Evolutionary conservation across 306 rosid genomes (phyloP).

Genomic region (Biancaea sappan): DNA sequence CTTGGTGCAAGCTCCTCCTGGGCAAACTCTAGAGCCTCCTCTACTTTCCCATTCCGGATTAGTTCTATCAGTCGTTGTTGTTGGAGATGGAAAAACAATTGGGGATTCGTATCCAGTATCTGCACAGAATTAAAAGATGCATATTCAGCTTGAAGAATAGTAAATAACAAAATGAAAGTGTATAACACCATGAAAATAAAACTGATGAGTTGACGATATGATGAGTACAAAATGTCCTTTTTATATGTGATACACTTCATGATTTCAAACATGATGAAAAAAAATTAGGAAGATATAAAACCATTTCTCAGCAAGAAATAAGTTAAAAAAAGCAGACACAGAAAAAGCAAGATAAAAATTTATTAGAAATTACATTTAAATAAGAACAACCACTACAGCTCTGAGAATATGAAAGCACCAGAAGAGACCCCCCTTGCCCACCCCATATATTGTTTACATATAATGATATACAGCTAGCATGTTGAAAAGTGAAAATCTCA

Average conservation of each 20-base stretch:
- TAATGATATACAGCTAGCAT: background rate
- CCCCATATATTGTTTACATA: background rate
- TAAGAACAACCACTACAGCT: background rate
- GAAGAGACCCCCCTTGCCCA: background rate
- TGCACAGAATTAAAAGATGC: conserved; percentile 48
- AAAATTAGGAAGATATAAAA: background rate
- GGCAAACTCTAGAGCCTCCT: conserved; percentile 96
- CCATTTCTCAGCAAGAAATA: background rate
- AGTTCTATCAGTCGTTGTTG: conserved; percentile 93
- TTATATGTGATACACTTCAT: background rate
- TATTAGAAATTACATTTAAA: background rate
- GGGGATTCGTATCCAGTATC: conserved; percentile 98
- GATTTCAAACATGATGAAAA: background rate
- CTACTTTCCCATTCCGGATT: conserved; percentile 89
- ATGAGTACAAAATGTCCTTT: conserved; percentile 7
- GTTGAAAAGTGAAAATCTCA: background rate
- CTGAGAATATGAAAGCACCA: background rate
- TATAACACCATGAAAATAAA: background rate
- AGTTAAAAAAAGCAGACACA: background rate
- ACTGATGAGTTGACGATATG: background rate
- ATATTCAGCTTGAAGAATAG: background rate
- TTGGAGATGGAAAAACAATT: conserved; percentile 97
- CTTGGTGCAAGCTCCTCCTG: conserved; percentile 99
- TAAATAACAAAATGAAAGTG: background rate
- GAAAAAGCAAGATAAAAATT: background rate